A percentile compares a stretch with the other conserved stretches of the same genome.
Evolutionary conservation across 495 filamentous ascomycete species (phyloP).

Genomic region (Physcia stellaris): DNA sequence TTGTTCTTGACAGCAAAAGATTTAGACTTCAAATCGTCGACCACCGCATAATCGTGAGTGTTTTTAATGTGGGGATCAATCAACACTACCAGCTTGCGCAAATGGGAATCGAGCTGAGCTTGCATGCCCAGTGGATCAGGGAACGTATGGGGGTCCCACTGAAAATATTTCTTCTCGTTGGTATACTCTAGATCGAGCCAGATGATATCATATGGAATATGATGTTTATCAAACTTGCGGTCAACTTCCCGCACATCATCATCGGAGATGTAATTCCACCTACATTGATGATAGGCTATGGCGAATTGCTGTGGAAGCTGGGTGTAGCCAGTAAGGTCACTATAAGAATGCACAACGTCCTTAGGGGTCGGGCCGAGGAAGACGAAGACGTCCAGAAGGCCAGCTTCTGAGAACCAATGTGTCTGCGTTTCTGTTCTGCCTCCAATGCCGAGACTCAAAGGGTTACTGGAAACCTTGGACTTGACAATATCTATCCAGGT

Average conservation of each 20-base stretch:
- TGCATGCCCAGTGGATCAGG: conserved; percentile 75
- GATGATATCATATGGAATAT: conserved; percentile 95
- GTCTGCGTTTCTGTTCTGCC: conserved; percentile 67
- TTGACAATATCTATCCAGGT: conserved; percentile 96
- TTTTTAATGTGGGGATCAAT: conserved; percentile 99
- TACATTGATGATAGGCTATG: conserved; percentile 89
- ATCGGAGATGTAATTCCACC: conserved; percentile 97
- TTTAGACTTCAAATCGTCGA: conserved; percentile 70
- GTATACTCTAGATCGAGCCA: conserved; percentile 98
- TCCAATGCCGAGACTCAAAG: conserved; percentile 55
- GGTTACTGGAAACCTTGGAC: conserved; percentile 58
- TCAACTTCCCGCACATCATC: conserved; percentile 95
- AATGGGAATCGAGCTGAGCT: conserved; percentile 65
- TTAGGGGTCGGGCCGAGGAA: conserved; percentile 79
- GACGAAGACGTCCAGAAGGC: conserved; percentile 81
- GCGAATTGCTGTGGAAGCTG: conserved; percentile 84
- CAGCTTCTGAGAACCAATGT: conserved; percentile 93
- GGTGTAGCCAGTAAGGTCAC: conserved; percentile 87
- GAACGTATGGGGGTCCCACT: conserved; percentile 83
- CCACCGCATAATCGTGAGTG: conserved; percentile 57
- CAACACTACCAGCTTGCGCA: conserved; percentile 83
- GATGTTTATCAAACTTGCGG: conserved; percentile 83
- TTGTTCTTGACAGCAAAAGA: conserved; percentile 77
- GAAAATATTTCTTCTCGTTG: conserved; percentile 93
- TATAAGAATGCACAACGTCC: conserved; percentile 67